A percentile compares a stretch with the other conserved stretches of the same genome.
Conservation (phyloP, 352 stramenopile species). For the Pythium brassicae region DNA sequence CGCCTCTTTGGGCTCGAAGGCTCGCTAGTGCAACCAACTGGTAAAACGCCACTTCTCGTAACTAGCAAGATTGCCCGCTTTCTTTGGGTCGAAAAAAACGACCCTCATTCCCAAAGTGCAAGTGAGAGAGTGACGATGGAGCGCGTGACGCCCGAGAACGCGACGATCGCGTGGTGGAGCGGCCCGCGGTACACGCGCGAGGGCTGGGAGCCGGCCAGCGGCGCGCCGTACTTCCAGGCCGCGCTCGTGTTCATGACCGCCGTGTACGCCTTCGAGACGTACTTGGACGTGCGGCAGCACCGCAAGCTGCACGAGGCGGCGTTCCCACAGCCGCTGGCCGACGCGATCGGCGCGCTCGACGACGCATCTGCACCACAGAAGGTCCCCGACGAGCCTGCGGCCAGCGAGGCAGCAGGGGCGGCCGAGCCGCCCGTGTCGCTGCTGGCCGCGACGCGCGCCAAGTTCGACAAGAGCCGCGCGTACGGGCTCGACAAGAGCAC, state of each 20-base stretch:
- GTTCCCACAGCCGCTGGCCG: conserved; percentile 50
- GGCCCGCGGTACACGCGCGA: conserved; percentile 51
- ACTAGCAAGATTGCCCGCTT: no score
- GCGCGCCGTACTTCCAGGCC: conserved; percentile 65
- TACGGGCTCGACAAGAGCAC: conserved; percentile 97
- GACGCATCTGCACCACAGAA: conserved; percentile 22
- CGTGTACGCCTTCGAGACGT: conserved; percentile 92
- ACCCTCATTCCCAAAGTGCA: no score
- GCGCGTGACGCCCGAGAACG: neutral
- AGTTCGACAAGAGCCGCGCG: conserved; percentile 91
- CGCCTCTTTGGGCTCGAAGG: no score
- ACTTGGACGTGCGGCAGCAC: conserved; percentile 91
- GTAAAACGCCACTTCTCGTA: no score
- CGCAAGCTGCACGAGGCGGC: conserved; percentile 78
- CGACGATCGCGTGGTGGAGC: conserved; percentile 30
- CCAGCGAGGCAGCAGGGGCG: conserved; percentile 23
- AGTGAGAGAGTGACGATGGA: no score
- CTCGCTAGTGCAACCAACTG: no score
- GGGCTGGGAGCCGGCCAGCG: conserved; percentile 35
- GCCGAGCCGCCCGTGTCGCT: conserved; percentile 44
- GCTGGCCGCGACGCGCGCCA: conserved; percentile 80
- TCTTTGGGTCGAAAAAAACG: no score
- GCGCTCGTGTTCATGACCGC: conserved; percentile 85
- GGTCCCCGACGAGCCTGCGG: conserved; percentile 15
- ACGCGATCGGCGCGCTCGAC: conserved; percentile 47